Conservation (phyloP, 352 stramenopile genomes). For the Thalassiosira exigua region DNA sequence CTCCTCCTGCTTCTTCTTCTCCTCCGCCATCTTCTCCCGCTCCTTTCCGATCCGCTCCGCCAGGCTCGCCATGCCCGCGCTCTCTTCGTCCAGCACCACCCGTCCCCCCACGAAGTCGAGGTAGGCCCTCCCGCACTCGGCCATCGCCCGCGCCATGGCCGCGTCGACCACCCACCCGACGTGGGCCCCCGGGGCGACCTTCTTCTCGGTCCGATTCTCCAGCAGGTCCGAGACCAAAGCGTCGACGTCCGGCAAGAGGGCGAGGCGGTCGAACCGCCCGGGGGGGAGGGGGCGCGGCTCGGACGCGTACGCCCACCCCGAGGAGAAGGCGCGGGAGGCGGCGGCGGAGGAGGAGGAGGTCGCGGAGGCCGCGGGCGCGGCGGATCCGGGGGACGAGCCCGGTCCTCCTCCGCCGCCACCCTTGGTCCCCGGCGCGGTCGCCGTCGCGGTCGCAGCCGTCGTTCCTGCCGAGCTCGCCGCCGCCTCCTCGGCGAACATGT, state of each 20-base stretch:
- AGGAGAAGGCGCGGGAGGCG: constrained; percentile 15
- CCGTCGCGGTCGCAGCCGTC: background rate
- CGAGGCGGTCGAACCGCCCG: background rate
- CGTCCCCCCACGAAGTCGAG: constrained; percentile 32
- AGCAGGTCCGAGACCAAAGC: constrained; percentile 31
- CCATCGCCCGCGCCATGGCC: constrained; percentile 52
- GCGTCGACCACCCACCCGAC: constrained; percentile 37
- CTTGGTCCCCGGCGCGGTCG: too few species aligned
- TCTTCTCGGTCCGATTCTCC: constrained; percentile 22
- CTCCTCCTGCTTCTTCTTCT: constrained; percentile 14
- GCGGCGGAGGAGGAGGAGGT: background rate
- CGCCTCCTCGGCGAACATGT: constrained; percentile 28
- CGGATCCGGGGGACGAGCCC: too few species aligned
- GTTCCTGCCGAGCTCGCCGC: background rate
- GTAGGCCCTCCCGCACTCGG: constrained; percentile 47
- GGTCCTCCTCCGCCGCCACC: too few species aligned
- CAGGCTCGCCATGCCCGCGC: constrained; percentile 24
- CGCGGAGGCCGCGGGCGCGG: too few species aligned
- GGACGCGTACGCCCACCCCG: constrained; percentile 37
- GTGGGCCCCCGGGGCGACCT: background rate
- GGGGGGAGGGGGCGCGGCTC: background rate
- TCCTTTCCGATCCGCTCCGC: constrained; percentile 34
- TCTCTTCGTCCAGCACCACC: constrained; percentile 50
- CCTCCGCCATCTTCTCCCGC: constrained; percentile 11
- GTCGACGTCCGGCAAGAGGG: constrained; percentile 21